phyloP scores from a whole-genome alignment of 805 yeast species.

The Kuraishia hungarica region DNA sequence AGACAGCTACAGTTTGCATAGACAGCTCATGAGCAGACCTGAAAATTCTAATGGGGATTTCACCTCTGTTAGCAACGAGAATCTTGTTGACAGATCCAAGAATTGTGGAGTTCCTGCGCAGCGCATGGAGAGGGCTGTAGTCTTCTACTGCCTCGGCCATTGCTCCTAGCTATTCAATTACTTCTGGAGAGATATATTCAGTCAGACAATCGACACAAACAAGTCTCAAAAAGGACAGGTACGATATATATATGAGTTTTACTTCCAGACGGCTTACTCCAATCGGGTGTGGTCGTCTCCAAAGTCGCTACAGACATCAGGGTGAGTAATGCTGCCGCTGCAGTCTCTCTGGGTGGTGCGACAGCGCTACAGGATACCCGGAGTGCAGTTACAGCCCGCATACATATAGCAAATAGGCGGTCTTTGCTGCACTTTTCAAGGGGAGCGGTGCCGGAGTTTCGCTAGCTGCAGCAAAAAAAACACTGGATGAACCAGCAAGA shows the following conservation, averaged over 20 bases:
- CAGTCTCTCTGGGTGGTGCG: neutral
- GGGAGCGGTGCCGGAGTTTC: neutral
- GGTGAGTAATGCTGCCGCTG: neutral
- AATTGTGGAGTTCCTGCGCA: conserved; percentile 34
- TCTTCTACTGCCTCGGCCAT: conserved; percentile 14
- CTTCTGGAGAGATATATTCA: neutral
- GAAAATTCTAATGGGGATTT: conserved; percentile 81
- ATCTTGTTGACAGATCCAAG: conserved; percentile 51
- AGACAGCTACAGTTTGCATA: conserved; percentile 95
- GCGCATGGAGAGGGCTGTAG: conserved; percentile 22
- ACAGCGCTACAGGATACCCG: neutral
- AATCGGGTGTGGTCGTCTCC: neutral
- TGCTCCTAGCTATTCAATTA: neutral
- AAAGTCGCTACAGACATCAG: neutral
- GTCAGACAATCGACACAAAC: neutral
- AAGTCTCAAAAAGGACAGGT: neutral
- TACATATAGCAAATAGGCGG: neutral
- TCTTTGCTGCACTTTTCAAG: neutral
- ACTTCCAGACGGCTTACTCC: neutral
- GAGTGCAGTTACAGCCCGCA: neutral
- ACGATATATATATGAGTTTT: too few species aligned
- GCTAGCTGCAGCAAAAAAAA: neutral
- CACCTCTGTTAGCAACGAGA: conserved; percentile 80
- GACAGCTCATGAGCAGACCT: conserved; percentile 96
- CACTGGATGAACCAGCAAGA: neutral